A percentile compares a stretch with the other conserved stretches of the same genome.
Conservation (phyloP, 176 grass and related monocot species). For the Oryza glumipatula region DNA sequence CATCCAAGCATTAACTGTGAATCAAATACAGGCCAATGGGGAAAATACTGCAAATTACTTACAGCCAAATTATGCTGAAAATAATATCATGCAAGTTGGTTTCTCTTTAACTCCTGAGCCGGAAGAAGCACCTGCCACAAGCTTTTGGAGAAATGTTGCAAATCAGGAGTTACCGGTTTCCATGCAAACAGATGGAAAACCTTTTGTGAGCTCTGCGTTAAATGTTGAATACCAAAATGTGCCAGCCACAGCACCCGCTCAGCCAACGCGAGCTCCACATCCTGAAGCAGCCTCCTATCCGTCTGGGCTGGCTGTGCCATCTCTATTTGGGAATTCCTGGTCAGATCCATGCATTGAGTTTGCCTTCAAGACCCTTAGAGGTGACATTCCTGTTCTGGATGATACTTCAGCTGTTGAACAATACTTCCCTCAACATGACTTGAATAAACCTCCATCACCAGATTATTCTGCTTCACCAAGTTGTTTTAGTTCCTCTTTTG, state of each 20-base stretch:
- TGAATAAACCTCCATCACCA: conserved; percentile 43
- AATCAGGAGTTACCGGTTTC: conserved; percentile 5
- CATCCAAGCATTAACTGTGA: conserved; percentile 27
- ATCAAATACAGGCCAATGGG: conserved; percentile 29
- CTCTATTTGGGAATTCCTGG: conserved; percentile 61
- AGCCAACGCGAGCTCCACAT: not conserved
- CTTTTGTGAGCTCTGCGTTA: conserved; percentile 30
- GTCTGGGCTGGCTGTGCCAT: conserved; percentile 32
- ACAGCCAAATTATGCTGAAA: conserved; percentile 50
- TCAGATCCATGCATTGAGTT: conserved; percentile 75
- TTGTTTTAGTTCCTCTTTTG: conserved; percentile 6
- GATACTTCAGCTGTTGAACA: conserved; percentile 28
- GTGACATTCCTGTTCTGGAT: conserved; percentile 61
- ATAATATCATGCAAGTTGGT: conserved; percentile 34
- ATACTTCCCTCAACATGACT: conserved; percentile 47
- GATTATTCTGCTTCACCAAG: conserved; percentile 23
- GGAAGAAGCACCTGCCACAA: conserved; percentile 15
- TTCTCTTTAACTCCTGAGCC: conserved; percentile 42
- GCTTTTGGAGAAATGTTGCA: conserved; percentile 46
- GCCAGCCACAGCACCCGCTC: conserved; percentile 21
- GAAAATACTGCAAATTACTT: conserved; percentile 31
- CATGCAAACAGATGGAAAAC: conserved; percentile 35
- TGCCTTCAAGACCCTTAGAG: conserved; percentile 72
- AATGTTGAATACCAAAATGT: conserved; percentile 38
- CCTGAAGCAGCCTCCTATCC: conserved; percentile 39